Evolutionary conservation across 139 green algal species (phyloP), one percentile per base, ranked within the genome.

Genomic region (Coelastrella sp.): DNA sequence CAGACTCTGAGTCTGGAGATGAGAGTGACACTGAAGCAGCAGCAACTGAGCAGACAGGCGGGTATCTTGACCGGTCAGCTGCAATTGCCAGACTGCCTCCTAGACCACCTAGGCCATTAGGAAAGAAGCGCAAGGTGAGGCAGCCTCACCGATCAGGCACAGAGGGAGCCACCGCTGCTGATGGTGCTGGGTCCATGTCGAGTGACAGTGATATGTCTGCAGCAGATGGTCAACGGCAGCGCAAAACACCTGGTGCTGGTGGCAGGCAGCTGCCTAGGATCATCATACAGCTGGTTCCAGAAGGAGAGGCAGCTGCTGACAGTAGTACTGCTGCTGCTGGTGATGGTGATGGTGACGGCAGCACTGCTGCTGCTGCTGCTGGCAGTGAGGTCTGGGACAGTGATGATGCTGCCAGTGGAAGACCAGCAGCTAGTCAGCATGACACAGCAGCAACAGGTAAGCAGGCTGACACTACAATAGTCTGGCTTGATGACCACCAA

Each of bases 181-280:
- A 4, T 23, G 30, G 13, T 21, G 38, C 62, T 66, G 45, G 30
- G 5, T 23, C 48, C 43, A 34, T 48, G 66, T 37, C 23, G 38
- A 77, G 66, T 48, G 68, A 77, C 13, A 59, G 23, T 59, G 68
- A 77, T 30, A 38, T 17, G 0, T 77, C 68, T 27, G n/a, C 45
- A 43, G 71, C 30, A 15, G 43, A 41, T 15, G 34, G 37, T 6
- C 25, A 4, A 2, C 23, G 45, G 71, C 43, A 43, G 41, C 43
- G 41, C 23, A 41, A 23, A 11, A 3, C 41, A 40, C 34, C 71
- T 27, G 21, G 17, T 21, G 2, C n/a, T 41, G 11, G 41, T n/a
- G 11, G 71, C 41, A 53, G 71, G 4, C 6, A 27, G 8, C 43
- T 79, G 71, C 71, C 71, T 0, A 79, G 43, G 41, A 79, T 79